Evolutionary conservation across 179 eudicot species (phyloP).

Genomic region (Dionaea muscipula): DNA sequence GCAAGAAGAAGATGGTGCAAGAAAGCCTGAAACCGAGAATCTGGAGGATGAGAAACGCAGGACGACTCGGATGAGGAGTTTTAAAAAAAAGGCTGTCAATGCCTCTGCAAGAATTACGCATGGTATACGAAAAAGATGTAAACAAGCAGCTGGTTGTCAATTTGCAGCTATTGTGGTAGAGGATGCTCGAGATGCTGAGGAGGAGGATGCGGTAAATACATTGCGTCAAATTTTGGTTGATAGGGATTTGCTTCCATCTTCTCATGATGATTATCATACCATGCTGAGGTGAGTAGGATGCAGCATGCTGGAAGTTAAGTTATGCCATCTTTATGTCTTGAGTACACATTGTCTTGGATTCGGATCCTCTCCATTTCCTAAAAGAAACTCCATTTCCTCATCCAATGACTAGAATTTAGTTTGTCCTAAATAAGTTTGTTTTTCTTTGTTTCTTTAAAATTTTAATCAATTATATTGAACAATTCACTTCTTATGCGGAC

Average conservation of each 20-base stretch:
- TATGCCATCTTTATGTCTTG: too few relatives aligned
- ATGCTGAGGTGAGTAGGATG: constrained; percentile 35
- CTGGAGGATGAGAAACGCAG: constrained; percentile 66
- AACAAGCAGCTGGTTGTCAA: constrained; percentile 47
- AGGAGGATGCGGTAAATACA: constrained; percentile 59
- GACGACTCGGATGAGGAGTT: constrained; percentile 53
- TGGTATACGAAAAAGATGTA: constrained; percentile 50
- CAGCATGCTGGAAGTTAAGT: too few relatives aligned
- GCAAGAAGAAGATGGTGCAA: constrained; percentile 47
- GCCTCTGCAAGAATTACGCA: constrained; percentile 64
- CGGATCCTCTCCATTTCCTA: too few relatives aligned
- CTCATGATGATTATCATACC: constrained; percentile 85
- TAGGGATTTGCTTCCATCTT: constrained; percentile 55
- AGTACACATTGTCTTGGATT: too few relatives aligned
- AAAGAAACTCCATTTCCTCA: too few relatives aligned
- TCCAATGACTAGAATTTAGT: too few relatives aligned
- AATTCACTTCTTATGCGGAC: too few relatives aligned
- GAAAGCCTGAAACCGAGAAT: constrained; percentile 48
- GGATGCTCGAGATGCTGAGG: constrained; percentile 71
- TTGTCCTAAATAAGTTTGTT: too few relatives aligned
- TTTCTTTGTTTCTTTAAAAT: too few relatives aligned
- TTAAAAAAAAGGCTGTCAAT: constrained; percentile 66
- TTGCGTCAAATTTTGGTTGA: constrained; percentile 58
- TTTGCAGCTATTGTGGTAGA: constrained; percentile 53
- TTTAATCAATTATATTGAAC: too few relatives aligned